phyloP scores from a whole-genome alignment of 768 basidiomycete species.

The Rhodocollybia butyracea region DNA sequence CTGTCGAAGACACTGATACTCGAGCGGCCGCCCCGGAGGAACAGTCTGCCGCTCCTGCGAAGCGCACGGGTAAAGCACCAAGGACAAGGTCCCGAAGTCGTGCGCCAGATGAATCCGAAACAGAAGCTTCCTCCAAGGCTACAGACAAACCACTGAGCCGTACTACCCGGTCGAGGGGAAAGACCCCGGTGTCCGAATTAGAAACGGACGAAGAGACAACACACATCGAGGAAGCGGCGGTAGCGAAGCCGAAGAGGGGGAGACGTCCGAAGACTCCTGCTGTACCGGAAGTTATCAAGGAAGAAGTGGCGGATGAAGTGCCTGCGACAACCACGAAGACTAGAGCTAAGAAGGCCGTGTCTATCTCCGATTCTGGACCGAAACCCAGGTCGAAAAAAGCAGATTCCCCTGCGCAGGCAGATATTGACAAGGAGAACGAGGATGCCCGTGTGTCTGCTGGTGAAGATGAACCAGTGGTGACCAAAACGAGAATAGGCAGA shows the following conservation, averaged over 20 bases:
- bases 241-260: constrained; percentile 3
- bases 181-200: neutral
- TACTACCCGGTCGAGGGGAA: neutral
- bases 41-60: neutral
- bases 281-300: constrained; percentile 7
- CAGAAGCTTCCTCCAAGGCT: neutral
- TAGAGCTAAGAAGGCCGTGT: neutral
- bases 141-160: neutral
- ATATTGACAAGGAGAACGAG: constrained; percentile 6
- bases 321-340: neutral
- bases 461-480: neutral
- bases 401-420: neutral
- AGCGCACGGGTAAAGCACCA: neutral
- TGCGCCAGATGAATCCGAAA: neutral
- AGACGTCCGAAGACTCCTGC: neutral
- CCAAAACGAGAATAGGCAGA: constrained; percentile 4
- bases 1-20: constrained; percentile 7
- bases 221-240: neutral
- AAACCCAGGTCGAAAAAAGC: neutral
- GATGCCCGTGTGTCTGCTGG: neutral
- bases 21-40: neutral
- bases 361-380: neutral
- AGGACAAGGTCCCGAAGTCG: neutral
- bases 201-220: constrained; percentile 2
- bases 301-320: constrained; percentile 2